Base-by-base conservation (phyloP, 1,139 yeast species). In the Taphrina confusa region DNA sequence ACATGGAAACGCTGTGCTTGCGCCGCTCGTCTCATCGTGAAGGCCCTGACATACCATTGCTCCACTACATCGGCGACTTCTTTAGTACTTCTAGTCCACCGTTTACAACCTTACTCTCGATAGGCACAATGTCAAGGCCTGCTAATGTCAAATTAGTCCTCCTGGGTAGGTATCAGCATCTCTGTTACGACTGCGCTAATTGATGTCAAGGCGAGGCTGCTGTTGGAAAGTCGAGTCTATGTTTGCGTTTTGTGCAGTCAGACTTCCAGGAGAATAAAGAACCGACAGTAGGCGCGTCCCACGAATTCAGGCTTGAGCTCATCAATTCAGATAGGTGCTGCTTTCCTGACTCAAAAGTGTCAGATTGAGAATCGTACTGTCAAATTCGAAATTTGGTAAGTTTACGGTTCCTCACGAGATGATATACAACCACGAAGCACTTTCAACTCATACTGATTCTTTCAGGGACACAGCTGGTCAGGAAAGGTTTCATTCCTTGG, bases 261-360 rank as follows among this genome's bases (percentile, higher is more conserved):
- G 97, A 92, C 71, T 92, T 92, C 74, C 96, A 92, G 73, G 97
- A 91, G 72, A 92, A 92, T 73, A 91, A 91, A 73, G 86, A 59
- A 25, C 60, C 60, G 6, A 59, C 62, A 6, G 54, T 54, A 1
- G 2, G 56, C 18, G n/a, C 23, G 14, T 22, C 9, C 22, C 9
- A 9, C 1, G 23, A 5, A 11, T 4, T 25, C 5, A 11, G 52
- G 5, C 6, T 33, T 6, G 16, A 16, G n/a, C 42, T 37, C 25
- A 37, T 14, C 25, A 8, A 20, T 23, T 9, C 9, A 44, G 50
- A 50, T 92, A 68, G 98, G 98, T 12, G 98, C 98, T 3, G 98
- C 97, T 0, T 92, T 92, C 71, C 76, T 92, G 63, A 92, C 98
- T 33, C 97, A 92, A 73, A 85, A 94, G 71, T 94, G 97, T 71